Evolutionary conservation across 257 asterid genomes (phyloP).

Genomic region (Solanum habrochaites): DNA sequence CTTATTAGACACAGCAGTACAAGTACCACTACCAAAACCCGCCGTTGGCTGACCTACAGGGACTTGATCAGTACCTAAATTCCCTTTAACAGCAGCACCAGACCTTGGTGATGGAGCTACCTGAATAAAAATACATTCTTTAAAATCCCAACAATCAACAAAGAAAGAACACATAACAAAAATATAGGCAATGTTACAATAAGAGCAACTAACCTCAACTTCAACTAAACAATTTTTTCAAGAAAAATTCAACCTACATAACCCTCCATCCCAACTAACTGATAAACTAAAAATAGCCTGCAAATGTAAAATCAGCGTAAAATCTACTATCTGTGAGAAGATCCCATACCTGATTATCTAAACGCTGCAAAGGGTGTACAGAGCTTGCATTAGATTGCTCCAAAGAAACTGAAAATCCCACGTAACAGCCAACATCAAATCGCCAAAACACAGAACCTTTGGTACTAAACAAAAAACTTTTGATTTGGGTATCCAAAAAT

Average conservation of each 20-base stretch:
- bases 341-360: not conserved
- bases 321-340: not conserved
- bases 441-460: not conserved
- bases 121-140: not conserved
- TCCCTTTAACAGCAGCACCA: not conserved
- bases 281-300: not conserved
- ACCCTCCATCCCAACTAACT: not conserved
- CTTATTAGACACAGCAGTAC: constrained; percentile 18
- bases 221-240: not conserved
- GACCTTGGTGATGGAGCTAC: not conserved
- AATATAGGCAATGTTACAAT: not conserved
- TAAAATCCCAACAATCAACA: not conserved
- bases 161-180: not conserved
- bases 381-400: not conserved
- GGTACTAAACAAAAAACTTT: not conserved
- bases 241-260: not conserved
- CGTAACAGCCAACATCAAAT: not conserved
- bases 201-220: not conserved
- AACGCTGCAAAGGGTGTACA: not conserved
- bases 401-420: not conserved
- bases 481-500: not conserved
- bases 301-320: not conserved
- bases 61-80: not conserved
- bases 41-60: not conserved
- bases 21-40: not conserved